Percentiles rank a stretch among this genome's conserved stretches.
phyloP scores from a whole-genome alignment of 2,329 filamentous ascomycete genomes.

The Phaeosphaeriaceae sp. region DNA sequence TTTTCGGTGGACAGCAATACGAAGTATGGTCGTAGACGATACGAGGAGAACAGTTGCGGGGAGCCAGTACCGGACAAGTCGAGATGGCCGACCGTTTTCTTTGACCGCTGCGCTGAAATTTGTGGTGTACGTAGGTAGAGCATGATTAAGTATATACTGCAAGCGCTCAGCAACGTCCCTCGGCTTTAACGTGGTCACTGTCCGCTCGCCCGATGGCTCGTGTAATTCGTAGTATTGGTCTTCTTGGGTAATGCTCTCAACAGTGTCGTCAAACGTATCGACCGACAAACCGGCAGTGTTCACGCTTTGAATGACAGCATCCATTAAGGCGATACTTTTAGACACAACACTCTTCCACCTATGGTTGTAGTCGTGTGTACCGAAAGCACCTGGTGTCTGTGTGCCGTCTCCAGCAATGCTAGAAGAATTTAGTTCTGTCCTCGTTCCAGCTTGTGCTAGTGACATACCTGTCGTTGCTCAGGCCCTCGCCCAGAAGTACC shows the following conservation, averaged over 20 bases:
- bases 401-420: slow-evolving; percentile 65
- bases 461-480: slow-evolving; percentile 62
- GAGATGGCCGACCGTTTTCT: slow-evolving; percentile 76
- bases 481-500: slow-evolving; percentile 83
- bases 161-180: slow-evolving; percentile 71
- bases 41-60: slow-evolving; percentile 70
- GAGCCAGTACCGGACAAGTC: slow-evolving; percentile 85
- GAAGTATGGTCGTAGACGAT: slow-evolving; percentile 86
- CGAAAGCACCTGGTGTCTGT: slow-evolving; percentile 49
- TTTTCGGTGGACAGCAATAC: slow-evolving; percentile 74
- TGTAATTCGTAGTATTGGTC: slow-evolving; percentile 55
- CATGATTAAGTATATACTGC: slow-evolving; percentile 69
- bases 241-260: slow-evolving; percentile 62
- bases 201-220: slow-evolving; percentile 44
- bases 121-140: slow-evolving; percentile 70
- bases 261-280: slow-evolving; percentile 62
- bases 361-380: slow-evolving; percentile 54
- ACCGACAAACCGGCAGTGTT: slow-evolving; percentile 64
- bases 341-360: slow-evolving; percentile 78
- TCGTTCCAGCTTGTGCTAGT: not conserved
- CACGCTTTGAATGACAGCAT: slow-evolving; percentile 78
- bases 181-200: slow-evolving; percentile 45
- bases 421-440: slow-evolving; percentile 49
- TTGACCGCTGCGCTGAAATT: slow-evolving; percentile 63
- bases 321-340: slow-evolving; percentile 83